Percentiles rank a stretch among this genome's conserved stretches.
These are phyloP conservation scores for Septoria linicola DNA, from an alignment of 2,329 filamentous ascomycete species.

Conservation along the genomic window DNA sequence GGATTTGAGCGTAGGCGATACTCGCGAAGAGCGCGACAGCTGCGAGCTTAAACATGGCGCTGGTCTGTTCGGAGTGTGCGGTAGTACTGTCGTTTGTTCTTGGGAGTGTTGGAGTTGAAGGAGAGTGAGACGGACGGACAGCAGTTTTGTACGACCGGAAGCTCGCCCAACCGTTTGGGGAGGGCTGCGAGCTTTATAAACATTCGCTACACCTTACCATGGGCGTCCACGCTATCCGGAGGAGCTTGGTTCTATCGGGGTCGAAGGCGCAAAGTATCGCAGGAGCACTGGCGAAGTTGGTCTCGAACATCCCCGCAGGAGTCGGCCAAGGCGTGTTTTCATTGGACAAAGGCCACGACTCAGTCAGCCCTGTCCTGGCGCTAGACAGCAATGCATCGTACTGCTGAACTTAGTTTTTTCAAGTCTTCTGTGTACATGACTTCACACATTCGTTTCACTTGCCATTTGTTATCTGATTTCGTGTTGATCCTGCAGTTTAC, in stretches of 20 bases:
- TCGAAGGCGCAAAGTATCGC: too few species aligned
- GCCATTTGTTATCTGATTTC: background rate
- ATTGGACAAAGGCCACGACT: background rate
- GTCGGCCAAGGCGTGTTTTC: background rate
- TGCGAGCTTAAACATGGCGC: constrained; percentile 26
- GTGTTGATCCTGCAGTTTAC: background rate
- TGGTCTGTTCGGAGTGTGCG: background rate
- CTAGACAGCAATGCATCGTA: background rate
- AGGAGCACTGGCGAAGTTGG: background rate
- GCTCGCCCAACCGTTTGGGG: too few species aligned
- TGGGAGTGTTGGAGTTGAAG: background rate
- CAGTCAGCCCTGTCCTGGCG: background rate
- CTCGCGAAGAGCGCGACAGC: constrained; percentile 25
- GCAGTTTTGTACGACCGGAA: too few species aligned
- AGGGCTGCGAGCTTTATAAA: too few species aligned
- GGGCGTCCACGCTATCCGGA: too few species aligned
- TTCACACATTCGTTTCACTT: background rate
- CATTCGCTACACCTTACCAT: too few species aligned
- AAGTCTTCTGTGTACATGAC: background rate
- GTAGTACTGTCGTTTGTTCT: too few species aligned
- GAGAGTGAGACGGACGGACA: constrained; percentile 1
- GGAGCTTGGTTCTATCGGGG: too few species aligned
- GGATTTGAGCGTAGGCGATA: constrained; percentile 22
- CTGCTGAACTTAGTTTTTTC: background rate
- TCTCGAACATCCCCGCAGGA: background rate